These are phyloP conservation scores for Saturnispora sanitii DNA, from an alignment of 805 yeast species.

Conservation along the genomic window DNA sequence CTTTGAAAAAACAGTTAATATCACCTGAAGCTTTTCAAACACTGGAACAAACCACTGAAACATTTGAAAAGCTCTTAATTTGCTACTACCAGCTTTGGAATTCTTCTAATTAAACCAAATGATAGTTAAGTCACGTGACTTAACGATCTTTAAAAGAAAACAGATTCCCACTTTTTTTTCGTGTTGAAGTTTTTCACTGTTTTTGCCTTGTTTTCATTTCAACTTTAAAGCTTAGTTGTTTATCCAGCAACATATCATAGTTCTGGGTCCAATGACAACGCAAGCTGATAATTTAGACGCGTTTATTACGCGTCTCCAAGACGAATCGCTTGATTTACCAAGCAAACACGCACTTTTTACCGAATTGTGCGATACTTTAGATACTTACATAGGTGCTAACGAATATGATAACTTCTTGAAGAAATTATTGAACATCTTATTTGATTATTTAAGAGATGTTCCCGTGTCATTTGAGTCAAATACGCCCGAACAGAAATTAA, in stretches of 20 bases:
- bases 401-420: constrained; percentile 74
- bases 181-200: neutral
- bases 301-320: constrained; percentile 52
- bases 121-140: constrained; percentile 21
- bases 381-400: constrained; percentile 67
- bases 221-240: neutral
- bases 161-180: constrained; percentile 18
- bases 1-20: neutral
- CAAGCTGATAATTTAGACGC: constrained; percentile 46
- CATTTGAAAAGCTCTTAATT: neutral
- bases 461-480: constrained; percentile 62
- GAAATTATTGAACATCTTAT: constrained; percentile 59
- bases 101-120: neutral
- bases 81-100: neutral
- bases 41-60: neutral
- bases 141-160: constrained; percentile 16
- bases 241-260: neutral
- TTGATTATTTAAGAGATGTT: constrained; percentile 50
- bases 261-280: neutral
- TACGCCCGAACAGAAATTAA: constrained; percentile 66
- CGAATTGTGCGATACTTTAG: constrained; percentile 80
- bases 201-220: neutral
- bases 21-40: neutral
- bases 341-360: constrained; percentile 60
- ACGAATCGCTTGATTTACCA: constrained; percentile 45